Evolutionary conservation across 75 land plant species (phyloP).

Genomic region (Ceratopteris richardii): DNA sequence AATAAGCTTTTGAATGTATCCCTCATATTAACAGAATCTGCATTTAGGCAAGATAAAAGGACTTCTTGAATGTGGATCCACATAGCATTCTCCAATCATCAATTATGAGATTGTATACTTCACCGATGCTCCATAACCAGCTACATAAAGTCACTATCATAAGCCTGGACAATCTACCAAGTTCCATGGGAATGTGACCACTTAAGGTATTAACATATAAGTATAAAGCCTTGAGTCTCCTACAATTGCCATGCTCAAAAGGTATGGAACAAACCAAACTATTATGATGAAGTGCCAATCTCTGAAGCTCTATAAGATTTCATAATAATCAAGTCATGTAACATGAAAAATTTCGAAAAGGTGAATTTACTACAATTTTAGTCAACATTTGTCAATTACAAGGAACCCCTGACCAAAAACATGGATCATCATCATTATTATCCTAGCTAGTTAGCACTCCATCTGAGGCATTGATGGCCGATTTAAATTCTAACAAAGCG

Average conservation of each 20-base stretch:
- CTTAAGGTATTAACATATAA: no score
- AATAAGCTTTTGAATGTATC: no score
- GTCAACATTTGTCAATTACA: constrained; percentile 41
- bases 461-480: constrained; percentile 39
- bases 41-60: no score
- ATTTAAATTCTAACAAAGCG: constrained; percentile 51
- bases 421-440: constrained; percentile 67
- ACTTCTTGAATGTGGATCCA: no score
- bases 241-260: constrained; percentile 62
- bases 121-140: no score
- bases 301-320: neutral
- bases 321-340: neutral
- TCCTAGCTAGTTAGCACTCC: constrained; percentile 49
- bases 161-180: no score
- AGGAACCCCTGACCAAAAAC: constrained; percentile 59
- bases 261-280: constrained; percentile 76
- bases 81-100: no score
- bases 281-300: constrained; percentile 59
- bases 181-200: no score
- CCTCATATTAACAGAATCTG: no score
- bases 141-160: no score
- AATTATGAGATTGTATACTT: no score
- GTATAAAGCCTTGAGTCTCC: constrained; percentile 56
- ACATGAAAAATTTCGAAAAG: neutral
- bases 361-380: constrained; percentile 27